Evolutionary conservation across 208 protist genomes (phyloP).

Genomic region (Trypanosoma avium): DNA sequence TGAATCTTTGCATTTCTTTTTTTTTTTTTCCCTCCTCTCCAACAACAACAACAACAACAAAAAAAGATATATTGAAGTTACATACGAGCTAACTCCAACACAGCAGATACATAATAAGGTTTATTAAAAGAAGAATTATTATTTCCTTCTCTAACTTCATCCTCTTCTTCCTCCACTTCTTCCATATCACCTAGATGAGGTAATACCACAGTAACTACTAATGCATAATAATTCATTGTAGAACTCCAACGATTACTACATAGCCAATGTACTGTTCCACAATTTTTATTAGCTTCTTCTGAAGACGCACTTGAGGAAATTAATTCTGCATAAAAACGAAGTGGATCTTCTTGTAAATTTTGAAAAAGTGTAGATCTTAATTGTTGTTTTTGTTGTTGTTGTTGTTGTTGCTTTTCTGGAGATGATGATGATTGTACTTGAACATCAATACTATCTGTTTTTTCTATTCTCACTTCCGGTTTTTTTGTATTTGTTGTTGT

Average conservation of each 20-base stretch:
- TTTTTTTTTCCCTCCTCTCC: neutral
- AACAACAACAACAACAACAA: too few relatives aligned
- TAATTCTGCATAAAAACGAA: conserved; percentile 2
- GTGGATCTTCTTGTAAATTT: neutral
- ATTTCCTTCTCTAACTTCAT: neutral
- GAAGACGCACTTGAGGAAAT: neutral
- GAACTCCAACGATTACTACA: conserved; percentile 62
- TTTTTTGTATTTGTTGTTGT: neutral
- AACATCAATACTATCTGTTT: neutral
- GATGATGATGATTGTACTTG: too few relatives aligned
- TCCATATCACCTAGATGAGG: conserved; percentile 21
- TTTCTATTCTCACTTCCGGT: neutral
- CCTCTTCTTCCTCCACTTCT: conserved; percentile 2
- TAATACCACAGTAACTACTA: conserved; percentile 62
- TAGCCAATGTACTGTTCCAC: conserved; percentile 35
- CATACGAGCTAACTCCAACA: conserved; percentile 28
- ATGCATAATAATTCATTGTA: conserved; percentile 60
- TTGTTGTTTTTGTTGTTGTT: neutral
- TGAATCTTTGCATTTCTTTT: too few relatives aligned
- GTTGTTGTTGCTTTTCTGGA: too few relatives aligned
- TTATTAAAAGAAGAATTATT: neutral
- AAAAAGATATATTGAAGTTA: too few relatives aligned
- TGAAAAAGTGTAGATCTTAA: too few relatives aligned
- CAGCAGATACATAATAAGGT: conserved; percentile 30
- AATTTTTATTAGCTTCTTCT: neutral